These are phyloP conservation scores for Cercis canadensis DNA, from an alignment of 306 rosid genomes.

Conservation along the genomic window DNA sequence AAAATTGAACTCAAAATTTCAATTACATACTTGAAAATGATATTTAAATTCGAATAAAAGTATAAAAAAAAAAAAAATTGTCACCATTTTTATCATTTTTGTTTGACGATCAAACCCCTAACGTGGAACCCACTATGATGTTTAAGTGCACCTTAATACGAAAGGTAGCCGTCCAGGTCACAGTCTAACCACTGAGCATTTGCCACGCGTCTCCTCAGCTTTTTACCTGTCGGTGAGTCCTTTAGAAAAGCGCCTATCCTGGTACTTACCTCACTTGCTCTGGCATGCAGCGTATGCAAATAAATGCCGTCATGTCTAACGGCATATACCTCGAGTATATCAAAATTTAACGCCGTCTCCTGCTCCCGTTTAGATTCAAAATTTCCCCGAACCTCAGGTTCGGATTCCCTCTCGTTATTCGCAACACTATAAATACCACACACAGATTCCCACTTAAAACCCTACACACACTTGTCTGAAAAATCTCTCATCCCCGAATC, in stretches of 20 bases:
- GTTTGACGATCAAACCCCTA: background rate
- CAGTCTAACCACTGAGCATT: background rate
- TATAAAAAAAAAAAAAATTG: no score
- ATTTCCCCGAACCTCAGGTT: conserved; percentile 35
- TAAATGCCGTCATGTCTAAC: conserved; percentile 36
- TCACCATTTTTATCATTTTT: no score
- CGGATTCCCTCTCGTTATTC: conserved; percentile 40
- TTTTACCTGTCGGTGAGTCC: conserved; percentile 26
- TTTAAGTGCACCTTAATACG: background rate
- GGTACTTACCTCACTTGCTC: background rate
- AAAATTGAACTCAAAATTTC: no score
- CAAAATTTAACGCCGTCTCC: conserved; percentile 41
- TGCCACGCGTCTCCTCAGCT: conserved; percentile 39
- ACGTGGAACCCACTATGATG: conserved; percentile 36
- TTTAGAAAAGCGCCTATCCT: background rate
- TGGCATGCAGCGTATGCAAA: background rate
- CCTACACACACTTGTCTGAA: conserved; percentile 1
- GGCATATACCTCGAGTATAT: conserved; percentile 25
- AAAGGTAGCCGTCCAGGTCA: conserved; percentile 21
- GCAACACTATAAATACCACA: conserved; percentile 39
- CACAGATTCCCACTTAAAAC: conserved; percentile 29
- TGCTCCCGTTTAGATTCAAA: conserved; percentile 29
- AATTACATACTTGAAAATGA: no score
- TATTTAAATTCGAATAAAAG: no score
- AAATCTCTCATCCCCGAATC: background rate